Evolutionary conservation across 805 yeast genomes (phyloP), one percentile per base, ranked within the genome.

Genomic region (Nakazawaea laoshanensis): DNA sequence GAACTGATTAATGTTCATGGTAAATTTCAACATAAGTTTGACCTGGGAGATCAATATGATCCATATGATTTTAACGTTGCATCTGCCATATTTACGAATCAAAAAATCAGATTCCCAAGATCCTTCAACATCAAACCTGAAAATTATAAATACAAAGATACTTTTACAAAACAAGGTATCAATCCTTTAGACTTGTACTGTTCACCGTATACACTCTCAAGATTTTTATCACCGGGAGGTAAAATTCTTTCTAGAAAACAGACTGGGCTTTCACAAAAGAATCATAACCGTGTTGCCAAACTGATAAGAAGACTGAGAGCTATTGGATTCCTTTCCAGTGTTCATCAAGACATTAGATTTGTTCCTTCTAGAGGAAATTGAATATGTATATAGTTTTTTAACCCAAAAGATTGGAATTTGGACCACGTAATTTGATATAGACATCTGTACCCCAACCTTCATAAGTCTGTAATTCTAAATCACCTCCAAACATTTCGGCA

Each of bases 391-490:
- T 8, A 9, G 14, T 11, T 25, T 5, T 16, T 15, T 13, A 19
- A 15, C 24, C 30, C 20, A 47, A 28, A 23, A 44, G 40, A 30
- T 41, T 45, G 2, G 47, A 48, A 35, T 52, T 52, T 4, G 58
- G 50, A 4, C 60, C 62, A 14, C 57, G 49, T 39, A 73, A 46
- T 39, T 63, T 69, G 28, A 81, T 58, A 48, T 82, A 81, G 6
- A 77, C 86, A 44, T 79, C 87, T 0, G 89, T 80, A 3, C 95
- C 95, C 66, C 76, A 67, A 2, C 92, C 89, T 55, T 70, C 70
- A 38, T 80, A 66, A 30, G 80, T 74, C 50, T 82, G 86, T 19
- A 84, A 61, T 38, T 74, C 74, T 32, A 84, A 63, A 29, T 61
- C 63, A 2, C 92, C 92, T 26, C 79, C 80, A 50, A 82, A 80